Percentiles rank a stretch among this genome's conserved stretches.
Conservation (phyloP, 495 filamentous ascomycete species). For the Talaromyces stipitatus region DNA sequence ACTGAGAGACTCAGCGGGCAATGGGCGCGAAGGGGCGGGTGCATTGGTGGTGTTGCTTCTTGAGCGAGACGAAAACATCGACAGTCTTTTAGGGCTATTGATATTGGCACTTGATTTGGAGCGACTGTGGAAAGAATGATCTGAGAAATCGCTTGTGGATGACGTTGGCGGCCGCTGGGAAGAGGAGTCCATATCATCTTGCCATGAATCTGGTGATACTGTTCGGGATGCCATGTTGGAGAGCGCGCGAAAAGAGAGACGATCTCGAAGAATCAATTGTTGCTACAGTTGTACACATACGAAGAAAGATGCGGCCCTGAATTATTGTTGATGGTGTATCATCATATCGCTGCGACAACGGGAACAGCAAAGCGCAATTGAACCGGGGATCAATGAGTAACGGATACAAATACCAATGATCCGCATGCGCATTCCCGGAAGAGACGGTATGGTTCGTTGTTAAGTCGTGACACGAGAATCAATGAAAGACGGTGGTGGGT, state of each 20-base stretch:
- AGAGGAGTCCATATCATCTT: slow-evolving; percentile 6
- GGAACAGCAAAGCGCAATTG: neutral
- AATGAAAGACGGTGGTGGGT: neutral
- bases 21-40: slow-evolving; percentile 25
- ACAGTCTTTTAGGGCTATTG: slow-evolving; percentile 32
- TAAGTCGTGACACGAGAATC: neutral
- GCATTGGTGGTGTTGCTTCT: slow-evolving; percentile 38
- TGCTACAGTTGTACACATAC: neutral
- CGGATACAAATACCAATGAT: neutral
- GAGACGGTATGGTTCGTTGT: neutral
- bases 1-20: slow-evolving; percentile 33
- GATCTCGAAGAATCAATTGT: neutral
- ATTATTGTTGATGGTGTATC: neutral
- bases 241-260: neutral
- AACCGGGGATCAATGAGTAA: neutral
- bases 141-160: slow-evolving; percentile 31
- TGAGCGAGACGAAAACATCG: slow-evolving; percentile 35
- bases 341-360: neutral
- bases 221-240: slow-evolving; percentile 1
- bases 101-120: slow-evolving; percentile 33
- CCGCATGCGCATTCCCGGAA: neutral
- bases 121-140: slow-evolving; percentile 30
- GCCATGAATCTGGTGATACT: slow-evolving; percentile 7
- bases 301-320: neutral
- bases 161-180: slow-evolving; percentile 28